Base-by-base conservation (phyloP, 176 grass and related monocot genomes). In the Musa acuminata region DNA sequence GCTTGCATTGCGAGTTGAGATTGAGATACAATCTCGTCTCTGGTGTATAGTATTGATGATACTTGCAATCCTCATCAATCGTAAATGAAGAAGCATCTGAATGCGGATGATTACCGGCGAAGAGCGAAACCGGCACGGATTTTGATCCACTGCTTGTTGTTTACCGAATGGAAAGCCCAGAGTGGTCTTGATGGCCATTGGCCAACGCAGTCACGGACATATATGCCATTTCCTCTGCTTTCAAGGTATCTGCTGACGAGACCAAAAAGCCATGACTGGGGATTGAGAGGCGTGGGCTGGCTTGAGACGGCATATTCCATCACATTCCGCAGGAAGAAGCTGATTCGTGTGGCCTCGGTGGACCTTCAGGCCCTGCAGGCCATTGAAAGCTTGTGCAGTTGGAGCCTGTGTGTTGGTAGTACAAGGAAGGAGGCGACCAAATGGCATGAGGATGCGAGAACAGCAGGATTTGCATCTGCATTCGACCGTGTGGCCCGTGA, bases 101-200 rank as follows among this genome's bases (percentile, higher is more conserved):
- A 22, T 8, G 71, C 23, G 51, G 71, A 53, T 54, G 51, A 54
- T 72, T 72, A 20, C 35, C 24, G 17, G 68, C 20, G 68, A 71
- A 72, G 7, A 24, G 21, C 19, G 17, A 25, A 26, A 10, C 14
- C 48, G 57, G 16, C 23, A 24, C 13, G 22, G 50, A 71, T 71
- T 71, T 51, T 14, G 20, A 51, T 71, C 26, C 48, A n/a, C 14
- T n/a, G 35, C 49, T 21, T 9, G 16, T 0, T 49, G 48, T n/a
- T 71, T 17, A 17, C 14, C 14, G 5, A 5, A 35, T 35, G 5
- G 35, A 35, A 35, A 35, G 35, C 35, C 35, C 35, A 5, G 35
- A 35, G 35, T 35, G 35, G 35, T 35, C 35, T 35, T 96, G 84
- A 69, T 69, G 35, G 49, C 66, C 66, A 43, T 69, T 69, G 27